Evolutionary conservation across 2,329 filamentous ascomycete genomes (phyloP).

Genomic region (Aspergillus sp.): DNA sequence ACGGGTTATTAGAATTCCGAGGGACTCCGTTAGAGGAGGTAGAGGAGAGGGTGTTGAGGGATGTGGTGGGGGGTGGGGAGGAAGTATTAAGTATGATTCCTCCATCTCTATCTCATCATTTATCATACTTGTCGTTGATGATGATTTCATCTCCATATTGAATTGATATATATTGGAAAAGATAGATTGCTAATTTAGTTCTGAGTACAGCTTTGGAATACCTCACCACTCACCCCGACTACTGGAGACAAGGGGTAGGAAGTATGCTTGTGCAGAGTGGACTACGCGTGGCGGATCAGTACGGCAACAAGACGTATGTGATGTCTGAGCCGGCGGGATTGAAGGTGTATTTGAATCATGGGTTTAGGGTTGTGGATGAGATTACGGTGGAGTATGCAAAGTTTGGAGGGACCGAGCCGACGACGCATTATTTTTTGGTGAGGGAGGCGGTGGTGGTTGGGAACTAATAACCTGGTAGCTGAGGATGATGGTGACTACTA

Average conservation of each 20-base stretch:
- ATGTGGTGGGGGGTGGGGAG: not conserved
- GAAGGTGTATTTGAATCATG: slow-evolving; percentile 7
- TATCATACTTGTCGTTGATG: no score
- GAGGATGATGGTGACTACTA: no score
- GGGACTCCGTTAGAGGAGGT: not conserved
- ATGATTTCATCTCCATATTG: no score
- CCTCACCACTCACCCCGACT: not conserved
- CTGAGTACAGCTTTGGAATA: not conserved
- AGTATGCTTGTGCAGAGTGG: slow-evolving; percentile 1
- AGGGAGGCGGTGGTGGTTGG: not conserved
- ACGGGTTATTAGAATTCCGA: not conserved
- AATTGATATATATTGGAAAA: no score
- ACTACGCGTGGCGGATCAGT: not conserved
- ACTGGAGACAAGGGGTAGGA: not conserved
- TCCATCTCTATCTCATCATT: not conserved
- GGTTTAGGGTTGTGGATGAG: slow-evolving; percentile 2
- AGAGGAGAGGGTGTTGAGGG: not conserved
- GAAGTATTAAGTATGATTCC: not conserved
- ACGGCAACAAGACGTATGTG: not conserved
- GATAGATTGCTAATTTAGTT: no score
- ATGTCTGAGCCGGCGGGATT: slow-evolving; percentile 5
- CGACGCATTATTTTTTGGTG: not conserved
- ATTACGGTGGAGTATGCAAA: not conserved
- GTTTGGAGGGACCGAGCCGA: not conserved
- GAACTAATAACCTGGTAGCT: no score